Evolutionary conservation across 1,139 yeast genomes (phyloP).

Genomic region (Candida sanyaensis): DNA sequence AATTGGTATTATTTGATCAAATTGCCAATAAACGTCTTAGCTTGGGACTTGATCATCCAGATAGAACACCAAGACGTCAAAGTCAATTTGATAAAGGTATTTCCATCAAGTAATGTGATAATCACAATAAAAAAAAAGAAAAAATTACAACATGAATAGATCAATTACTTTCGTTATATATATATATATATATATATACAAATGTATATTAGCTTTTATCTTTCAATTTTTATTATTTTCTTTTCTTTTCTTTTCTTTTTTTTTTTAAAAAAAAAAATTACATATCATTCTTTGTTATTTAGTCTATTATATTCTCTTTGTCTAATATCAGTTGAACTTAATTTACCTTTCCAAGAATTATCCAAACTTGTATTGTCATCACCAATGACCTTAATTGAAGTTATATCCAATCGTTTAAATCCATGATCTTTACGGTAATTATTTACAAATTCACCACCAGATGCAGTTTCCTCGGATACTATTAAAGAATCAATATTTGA

Average conservation of each 20-base stretch:
- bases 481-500: constrained; percentile 76
- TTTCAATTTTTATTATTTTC: neutral
- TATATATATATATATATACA: neutral
- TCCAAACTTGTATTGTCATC: constrained; percentile 48
- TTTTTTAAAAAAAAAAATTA: no score
- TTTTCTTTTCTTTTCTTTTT: no score
- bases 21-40: constrained; percentile 49
- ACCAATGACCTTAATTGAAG: constrained; percentile 73
- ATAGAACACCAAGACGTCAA: constrained; percentile 55
- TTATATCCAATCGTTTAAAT: constrained; percentile 53
- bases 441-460: constrained; percentile 78
- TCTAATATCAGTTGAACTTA: constrained; percentile 74
- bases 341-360: constrained; percentile 61
- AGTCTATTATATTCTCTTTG: constrained; percentile 18
- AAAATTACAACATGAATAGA: no score
- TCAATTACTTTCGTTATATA: neutral
- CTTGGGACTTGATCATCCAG: constrained; percentile 86
- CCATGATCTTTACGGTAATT: constrained; percentile 58
- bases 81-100: constrained; percentile 61
- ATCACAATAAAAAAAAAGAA: no score
- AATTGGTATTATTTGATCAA: constrained; percentile 55
- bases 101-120: constrained; percentile 35
- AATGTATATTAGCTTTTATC: neutral
- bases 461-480: constrained; percentile 74
- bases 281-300: constrained; percentile 1